Evolutionary conservation across 768 basidiomycete genomes (phyloP).

Genomic region (Mycena pura): DNA sequence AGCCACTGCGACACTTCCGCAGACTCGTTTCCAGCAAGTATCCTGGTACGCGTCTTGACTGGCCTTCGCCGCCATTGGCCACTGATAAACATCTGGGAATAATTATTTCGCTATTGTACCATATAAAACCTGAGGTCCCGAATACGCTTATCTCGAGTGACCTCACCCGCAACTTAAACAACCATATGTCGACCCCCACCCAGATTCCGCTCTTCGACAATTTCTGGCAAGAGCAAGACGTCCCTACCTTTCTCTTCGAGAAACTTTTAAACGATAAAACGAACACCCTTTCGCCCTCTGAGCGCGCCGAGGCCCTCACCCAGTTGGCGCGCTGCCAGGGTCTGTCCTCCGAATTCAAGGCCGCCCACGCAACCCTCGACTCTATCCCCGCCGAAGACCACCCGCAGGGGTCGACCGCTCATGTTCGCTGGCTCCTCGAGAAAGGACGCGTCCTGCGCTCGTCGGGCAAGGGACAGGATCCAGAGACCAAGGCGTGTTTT

Average conservation of each 20-base stretch:
- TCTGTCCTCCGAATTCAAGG: constrained; percentile 11
- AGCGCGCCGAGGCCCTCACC: constrained; percentile 22
- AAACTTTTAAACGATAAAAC: constrained; percentile 5
- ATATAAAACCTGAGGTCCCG: neutral
- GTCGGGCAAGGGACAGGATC: constrained; percentile 13
- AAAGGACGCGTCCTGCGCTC: constrained; percentile 23
- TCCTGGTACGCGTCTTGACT: too few relatives aligned
- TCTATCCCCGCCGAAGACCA: constrained; percentile 8
- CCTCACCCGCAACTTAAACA: neutral
- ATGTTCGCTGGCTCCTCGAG: constrained; percentile 21
- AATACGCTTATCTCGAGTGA: neutral
- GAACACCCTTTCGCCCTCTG: constrained; percentile 3
- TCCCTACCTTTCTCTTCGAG: constrained; percentile 18
- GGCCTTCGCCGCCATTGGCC: neutral
- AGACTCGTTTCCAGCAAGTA: too few relatives aligned
- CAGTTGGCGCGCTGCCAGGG: constrained; percentile 23
- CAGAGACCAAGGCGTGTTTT: constrained; percentile 21
- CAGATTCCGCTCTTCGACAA: constrained; percentile 6
- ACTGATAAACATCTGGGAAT: constrained; percentile 3
- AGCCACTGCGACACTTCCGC: too few relatives aligned
- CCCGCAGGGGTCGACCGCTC: constrained; percentile 5
- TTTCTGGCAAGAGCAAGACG: constrained; percentile 17
- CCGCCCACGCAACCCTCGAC: constrained; percentile 19
- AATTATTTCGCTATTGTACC: neutral
- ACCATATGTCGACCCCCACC: neutral